These are phyloP conservation scores for Luvunga scandens DNA, from an alignment of 345 rosid genomes.

Conservation along the genomic window DNA sequence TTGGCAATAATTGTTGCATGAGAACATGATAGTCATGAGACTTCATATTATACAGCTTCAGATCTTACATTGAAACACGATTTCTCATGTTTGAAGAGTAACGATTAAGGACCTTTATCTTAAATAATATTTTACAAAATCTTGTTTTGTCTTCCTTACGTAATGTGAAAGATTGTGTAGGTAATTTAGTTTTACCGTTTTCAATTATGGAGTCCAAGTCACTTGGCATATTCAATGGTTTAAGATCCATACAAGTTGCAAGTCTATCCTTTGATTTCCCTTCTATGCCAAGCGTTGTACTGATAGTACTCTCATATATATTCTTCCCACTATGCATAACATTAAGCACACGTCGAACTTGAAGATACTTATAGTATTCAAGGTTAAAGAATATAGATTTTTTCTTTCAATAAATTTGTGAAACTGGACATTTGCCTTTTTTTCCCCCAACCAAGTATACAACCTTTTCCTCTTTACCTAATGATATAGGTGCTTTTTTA, in stretches of 20 bases:
- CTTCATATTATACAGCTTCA: neutral
- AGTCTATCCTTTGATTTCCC: neutral
- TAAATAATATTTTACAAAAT: too few relatives aligned
- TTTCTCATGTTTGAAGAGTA: too few relatives aligned
- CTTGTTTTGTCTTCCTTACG: too few relatives aligned
- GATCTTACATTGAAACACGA: neutral
- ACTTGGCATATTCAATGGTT: neutral
- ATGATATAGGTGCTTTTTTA: too few relatives aligned
- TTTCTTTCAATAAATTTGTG: neutral
- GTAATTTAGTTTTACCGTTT: too few relatives aligned
- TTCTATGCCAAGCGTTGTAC: neutral
- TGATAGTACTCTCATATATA: neutral
- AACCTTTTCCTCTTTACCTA: neutral
- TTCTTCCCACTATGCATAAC: neutral
- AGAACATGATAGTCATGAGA: neutral
- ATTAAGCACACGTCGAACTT: neutral
- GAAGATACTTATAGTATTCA: neutral
- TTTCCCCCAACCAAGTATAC: neutral
- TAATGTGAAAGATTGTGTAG: too few relatives aligned
- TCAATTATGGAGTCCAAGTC: too few relatives aligned
- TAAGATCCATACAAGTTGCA: neutral
- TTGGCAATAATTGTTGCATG: neutral
- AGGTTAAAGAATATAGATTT: neutral
- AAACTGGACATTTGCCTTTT: neutral
- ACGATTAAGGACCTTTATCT: too few relatives aligned